phyloP scores from a whole-genome alignment of 106 monocot species.

The Platanthera guangdongensis region DNA sequence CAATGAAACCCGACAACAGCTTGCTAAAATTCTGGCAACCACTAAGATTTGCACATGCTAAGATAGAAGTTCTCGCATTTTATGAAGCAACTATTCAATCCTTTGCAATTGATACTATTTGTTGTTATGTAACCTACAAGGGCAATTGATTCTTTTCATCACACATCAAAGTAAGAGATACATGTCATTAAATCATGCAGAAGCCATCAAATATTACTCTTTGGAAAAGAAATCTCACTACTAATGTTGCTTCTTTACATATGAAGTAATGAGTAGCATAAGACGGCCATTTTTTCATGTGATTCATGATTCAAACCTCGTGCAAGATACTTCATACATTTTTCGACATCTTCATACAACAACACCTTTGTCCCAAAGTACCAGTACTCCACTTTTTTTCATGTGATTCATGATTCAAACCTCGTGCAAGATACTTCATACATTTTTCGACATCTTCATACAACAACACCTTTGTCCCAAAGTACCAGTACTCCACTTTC shows the following conservation, averaged over 20 bases:
- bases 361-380: constrained; percentile 90
- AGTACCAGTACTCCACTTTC: constrained; percentile 91
- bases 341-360: constrained; percentile 97
- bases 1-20: no score
- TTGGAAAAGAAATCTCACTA: no score
- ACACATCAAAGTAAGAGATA: no score
- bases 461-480: constrained; percentile 92
- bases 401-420: constrained; percentile 33
- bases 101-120: constrained; percentile 97
- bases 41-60: constrained; percentile 96
- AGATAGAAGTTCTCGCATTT: constrained; percentile 82
- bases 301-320: constrained; percentile 53
- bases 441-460: constrained; percentile 98
- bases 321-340: constrained; percentile 97
- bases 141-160: no score
- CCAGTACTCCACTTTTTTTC: constrained; percentile 91
- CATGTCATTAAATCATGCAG: no score
- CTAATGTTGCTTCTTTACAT: no score
- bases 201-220: no score
- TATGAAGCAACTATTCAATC: constrained; percentile 95
- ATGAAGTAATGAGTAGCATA: no score
- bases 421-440: constrained; percentile 95
- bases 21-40: no score
- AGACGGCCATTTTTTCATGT: no score
- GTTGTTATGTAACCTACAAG: constrained; percentile 91